Evolutionary conservation across 805 yeast genomes (phyloP).

Genomic region (Metschnikowia lunata): DNA sequence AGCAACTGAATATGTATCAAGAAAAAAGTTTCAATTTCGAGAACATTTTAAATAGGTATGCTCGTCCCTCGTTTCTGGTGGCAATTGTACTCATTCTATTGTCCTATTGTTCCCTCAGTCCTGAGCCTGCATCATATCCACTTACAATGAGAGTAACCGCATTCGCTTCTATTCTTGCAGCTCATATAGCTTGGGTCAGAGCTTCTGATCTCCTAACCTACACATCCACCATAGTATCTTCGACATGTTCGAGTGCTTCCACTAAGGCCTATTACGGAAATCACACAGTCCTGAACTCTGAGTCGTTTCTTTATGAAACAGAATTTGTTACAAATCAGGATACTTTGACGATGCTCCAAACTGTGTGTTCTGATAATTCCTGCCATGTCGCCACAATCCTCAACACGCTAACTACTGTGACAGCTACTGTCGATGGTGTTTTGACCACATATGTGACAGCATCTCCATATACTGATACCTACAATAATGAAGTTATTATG

Average conservation of each 20-base stretch:
- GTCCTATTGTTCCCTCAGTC: background rate
- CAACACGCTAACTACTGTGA: conserved; percentile 29
- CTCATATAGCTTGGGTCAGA: conserved; percentile 6
- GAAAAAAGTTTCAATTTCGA: too few species aligned
- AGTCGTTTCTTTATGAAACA: conserved; percentile 11
- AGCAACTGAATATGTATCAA: too few species aligned
- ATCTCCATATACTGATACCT: conserved; percentile 22
- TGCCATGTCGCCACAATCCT: conserved; percentile 35
- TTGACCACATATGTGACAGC: conserved; percentile 36
- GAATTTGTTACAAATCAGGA: conserved; percentile 11
- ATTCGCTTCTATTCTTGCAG: conserved; percentile 6
- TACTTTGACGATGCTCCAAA: conserved; percentile 17
- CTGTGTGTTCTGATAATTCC: conserved; percentile 27
- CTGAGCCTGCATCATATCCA: background rate
- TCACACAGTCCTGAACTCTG: conserved; percentile 7
- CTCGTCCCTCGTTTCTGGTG: too few species aligned
- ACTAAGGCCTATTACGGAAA: conserved; percentile 11
- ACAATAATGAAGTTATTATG: conserved; percentile 2
- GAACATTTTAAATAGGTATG: too few species aligned
- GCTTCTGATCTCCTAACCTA: conserved; percentile 10
- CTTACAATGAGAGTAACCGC: conserved; percentile 10
- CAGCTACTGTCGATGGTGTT: conserved; percentile 36
- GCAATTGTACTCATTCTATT: background rate
- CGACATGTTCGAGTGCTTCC: conserved; percentile 11
- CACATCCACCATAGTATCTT: conserved; percentile 15